Base-by-base conservation (phyloP, 2,329 filamentous ascomycete species). In the Ophiocordyceps robertsii region DNA sequence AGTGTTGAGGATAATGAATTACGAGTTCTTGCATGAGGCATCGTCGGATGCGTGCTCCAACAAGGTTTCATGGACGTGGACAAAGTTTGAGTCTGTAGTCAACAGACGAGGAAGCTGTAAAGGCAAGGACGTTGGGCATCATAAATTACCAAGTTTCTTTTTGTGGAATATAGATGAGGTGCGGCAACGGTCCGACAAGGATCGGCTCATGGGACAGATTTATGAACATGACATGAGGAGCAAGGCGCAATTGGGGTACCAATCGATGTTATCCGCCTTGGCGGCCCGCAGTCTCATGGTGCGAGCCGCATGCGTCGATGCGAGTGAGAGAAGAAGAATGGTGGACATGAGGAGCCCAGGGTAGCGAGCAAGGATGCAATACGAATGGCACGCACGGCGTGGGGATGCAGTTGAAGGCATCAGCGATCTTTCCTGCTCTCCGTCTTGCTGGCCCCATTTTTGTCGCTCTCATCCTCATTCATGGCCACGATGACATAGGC, bases 401-500 rank as follows among this genome's bases (percentile, higher is more conserved):
- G 11, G 16, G 32, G 29, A 21, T 13, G 9, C 14, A 17, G 24
- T 9, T 32, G 9, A 10, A 2, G 6, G 17, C 52, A 72, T 56
- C 52, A 72, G 48, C 65, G 60, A 37, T 68, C 61, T 56, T 77
- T 77, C 61, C 74, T 76, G 41, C 53, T 59, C 42, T 69, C 65
- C 35, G 56, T 54, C 52, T 64, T 65, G 47, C 53, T 52, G 35
- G 66, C 67, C 46, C 68, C 67, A 31, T 56, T 47, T 49, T 64
- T 62, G 16, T 73, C 70, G 3, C 65, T 64, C 51, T 75, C 66
- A 56, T 96, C 92, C 60, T 98, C 92, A 47, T 74, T 80, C 75
- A 95, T 89, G 4, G 92, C 92, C 17, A 95, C 86, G 44, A 95
- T 67, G 37, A 96, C 77, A 62, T 96, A 98, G n/a, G 74, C 79